A percentile compares a stretch with the other conserved stretches of the same genome.
These are phyloP conservation scores for Strombidium stylifer DNA, from an alignment of 73 alveolate species.

Conservation along the genomic window DNA sequence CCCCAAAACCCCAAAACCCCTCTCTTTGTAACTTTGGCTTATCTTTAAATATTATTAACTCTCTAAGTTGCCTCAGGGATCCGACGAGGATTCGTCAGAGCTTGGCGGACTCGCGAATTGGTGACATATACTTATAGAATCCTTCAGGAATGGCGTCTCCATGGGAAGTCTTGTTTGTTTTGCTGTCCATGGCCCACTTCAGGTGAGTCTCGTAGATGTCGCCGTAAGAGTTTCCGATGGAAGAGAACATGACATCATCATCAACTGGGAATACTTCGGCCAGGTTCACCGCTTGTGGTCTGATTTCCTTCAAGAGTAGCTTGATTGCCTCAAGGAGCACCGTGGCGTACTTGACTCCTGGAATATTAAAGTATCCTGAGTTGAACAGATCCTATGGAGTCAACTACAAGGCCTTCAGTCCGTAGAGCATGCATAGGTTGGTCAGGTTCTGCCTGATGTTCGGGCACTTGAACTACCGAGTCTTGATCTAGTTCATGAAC, in stretches of 20 bases:
- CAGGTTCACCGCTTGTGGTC: constrained; percentile 24
- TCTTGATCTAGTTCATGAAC: background rate
- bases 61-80: too few species aligned
- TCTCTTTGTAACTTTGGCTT: too few species aligned
- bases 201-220: constrained; percentile 54
- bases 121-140: too few species aligned
- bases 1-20: too few species aligned
- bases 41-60: too few species aligned
- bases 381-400: constrained; percentile 19
- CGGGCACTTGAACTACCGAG: background rate
- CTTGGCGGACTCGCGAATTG: too few species aligned
- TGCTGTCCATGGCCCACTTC: too few species aligned
- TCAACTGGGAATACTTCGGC: constrained; percentile 18
- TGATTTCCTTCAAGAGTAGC: background rate
- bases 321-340: constrained; percentile 22
- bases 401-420: background rate
- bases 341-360: constrained; percentile 13
- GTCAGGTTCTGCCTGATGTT: background rate
- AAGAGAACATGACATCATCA: constrained; percentile 25
- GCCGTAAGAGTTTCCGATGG: constrained; percentile 56
- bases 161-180: too few species aligned
- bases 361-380: constrained; percentile 45
- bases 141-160: too few species aligned
- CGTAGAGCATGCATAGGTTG: constrained; percentile 3
- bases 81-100: too few species aligned